A percentile compares a stretch with the other conserved stretches of the same genome.
phyloP scores from a whole-genome alignment of 352 stramenopile genomes.

The Phytopythium boreale region DNA sequence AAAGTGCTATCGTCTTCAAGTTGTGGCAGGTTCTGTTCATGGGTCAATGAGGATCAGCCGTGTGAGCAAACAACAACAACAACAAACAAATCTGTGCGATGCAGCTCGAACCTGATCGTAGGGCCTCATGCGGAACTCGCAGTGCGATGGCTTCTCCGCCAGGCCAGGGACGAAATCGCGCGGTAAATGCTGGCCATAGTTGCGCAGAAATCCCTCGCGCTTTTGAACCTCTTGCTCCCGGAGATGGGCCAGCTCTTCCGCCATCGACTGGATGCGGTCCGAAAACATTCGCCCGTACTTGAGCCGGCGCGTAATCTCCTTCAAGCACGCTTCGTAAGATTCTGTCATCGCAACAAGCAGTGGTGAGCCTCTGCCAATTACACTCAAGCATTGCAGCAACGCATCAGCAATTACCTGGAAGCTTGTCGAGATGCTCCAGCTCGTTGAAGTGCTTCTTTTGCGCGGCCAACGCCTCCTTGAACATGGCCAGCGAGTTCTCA shows the following conservation, averaged over 20 bases:
- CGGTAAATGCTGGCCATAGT: conserved; percentile 77
- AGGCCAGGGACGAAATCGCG: conserved; percentile 79
- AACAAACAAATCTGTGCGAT: neutral
- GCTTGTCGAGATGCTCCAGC: conserved; percentile 78
- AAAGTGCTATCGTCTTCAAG: conserved; percentile 35
- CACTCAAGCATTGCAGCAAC: neutral
- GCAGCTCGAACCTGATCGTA: conserved; percentile 54
- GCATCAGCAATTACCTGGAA: conserved; percentile 40
- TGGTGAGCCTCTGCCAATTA: neutral
- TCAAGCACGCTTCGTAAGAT: conserved; percentile 74
- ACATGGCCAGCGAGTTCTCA: conserved; percentile 80
- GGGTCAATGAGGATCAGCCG: neutral
- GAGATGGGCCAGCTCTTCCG: conserved; percentile 77
- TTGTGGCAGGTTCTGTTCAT: conserved; percentile 49
- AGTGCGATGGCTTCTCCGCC: conserved; percentile 86
- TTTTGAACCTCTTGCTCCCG: conserved; percentile 80
- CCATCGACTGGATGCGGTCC: conserved; percentile 82
- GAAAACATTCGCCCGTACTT: conserved; percentile 76
- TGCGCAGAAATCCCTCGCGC: conserved; percentile 70
- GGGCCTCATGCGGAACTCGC: conserved; percentile 83
- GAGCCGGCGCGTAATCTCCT: conserved; percentile 71
- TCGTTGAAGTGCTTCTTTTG: conserved; percentile 88
- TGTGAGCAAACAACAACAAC: neutral
- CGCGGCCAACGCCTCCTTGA: conserved; percentile 64
- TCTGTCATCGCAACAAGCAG: conserved; percentile 23